phyloP scores from a whole-genome alignment of 2,329 filamentous ascomycete genomes.

The Talaromyces marneffei region DNA sequence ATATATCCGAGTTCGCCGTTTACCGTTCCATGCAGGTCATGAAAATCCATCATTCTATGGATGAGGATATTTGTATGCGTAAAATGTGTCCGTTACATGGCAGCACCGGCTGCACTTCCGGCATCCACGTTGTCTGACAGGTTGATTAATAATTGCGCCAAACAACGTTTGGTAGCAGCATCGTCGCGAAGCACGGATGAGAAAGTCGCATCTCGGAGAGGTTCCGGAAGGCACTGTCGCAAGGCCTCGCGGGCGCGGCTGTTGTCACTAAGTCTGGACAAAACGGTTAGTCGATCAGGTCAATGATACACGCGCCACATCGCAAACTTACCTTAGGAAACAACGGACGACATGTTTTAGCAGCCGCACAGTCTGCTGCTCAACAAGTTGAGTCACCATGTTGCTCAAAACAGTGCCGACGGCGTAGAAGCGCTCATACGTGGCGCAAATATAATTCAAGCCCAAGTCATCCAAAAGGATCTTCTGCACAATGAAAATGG shows the following conservation, averaged over 20 bases:
- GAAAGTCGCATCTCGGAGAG: slow-evolving; percentile 97
- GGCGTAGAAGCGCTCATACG: slow-evolving; percentile 96
- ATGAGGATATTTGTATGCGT: slow-evolving; percentile 31
- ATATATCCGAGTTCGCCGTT: slow-evolving; percentile 34
- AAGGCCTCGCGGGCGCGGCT: slow-evolving; percentile 90
- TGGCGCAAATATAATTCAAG: slow-evolving; percentile 96
- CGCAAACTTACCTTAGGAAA: slow-evolving; percentile 70
- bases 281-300: background rate
- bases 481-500: slow-evolving; percentile 99
- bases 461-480: slow-evolving; percentile 95
- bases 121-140: slow-evolving; percentile 80
- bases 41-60: slow-evolving; percentile 27
- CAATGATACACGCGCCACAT: background rate
- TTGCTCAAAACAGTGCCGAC: slow-evolving; percentile 96
- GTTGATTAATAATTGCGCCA: slow-evolving; percentile 95
- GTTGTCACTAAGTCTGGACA: slow-evolving; percentile 78
- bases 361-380: slow-evolving; percentile 91
- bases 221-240: slow-evolving; percentile 91
- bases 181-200: slow-evolving; percentile 94
- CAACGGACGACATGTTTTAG: slow-evolving; percentile 97
- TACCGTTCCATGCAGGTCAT: slow-evolving; percentile 39
- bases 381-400: slow-evolving; percentile 96
- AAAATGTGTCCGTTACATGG: slow-evolving; percentile 27
- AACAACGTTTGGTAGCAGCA: slow-evolving; percentile 92
- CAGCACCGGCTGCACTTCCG: slow-evolving; percentile 31